Base-by-base conservation (phyloP, 2,329 filamentous ascomycete genomes). In the Diaporthe destruens region DNA sequence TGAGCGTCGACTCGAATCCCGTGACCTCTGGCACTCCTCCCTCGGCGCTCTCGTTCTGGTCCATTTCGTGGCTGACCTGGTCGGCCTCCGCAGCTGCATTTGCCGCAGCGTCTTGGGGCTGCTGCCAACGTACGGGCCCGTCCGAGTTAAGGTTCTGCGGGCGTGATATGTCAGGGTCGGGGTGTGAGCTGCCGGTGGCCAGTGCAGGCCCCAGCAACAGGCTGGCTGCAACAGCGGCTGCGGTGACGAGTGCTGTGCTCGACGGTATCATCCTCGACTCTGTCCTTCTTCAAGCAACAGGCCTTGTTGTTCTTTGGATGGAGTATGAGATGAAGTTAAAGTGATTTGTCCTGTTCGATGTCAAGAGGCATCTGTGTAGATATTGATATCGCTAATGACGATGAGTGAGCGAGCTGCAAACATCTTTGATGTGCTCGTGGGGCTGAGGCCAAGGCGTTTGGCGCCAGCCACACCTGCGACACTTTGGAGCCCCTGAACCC, bases 181-280 rank as follows among this genome's bases (percentile, higher is more conserved):
- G 20, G 16, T 34, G 32, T 47, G 59, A 32, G 23, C 12, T 32
- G 25, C n/a, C 16, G 29, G 20, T 44, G 49, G 71, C 56, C 55
- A 51, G 56, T 20, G 47, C 54, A 25, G 54, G 71, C 25, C 39
- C 34, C 23, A 71, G 56, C 56, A 72, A 12, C 47, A 70, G 71
- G 66, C 66, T 51, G 66, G 49, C 56, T 47, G 55, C 42, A 3
- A 23, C 55, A 25, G 47, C 39, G 32, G 49, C 61, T 42, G 44
- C 39, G 49, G 63, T 29, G 29, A 57, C 14, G 18, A 51, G 55
- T 23, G 56, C 23, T 44, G 44, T 51, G 44, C 61, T 65, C 25
- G 61, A 23, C 20, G 61, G 29, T 34, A 25, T n/a, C 61, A 65
- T 65, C 12, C 32, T 65, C n/a, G 42, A 23, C 44, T 49, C 57